A percentile compares a stretch with the other conserved stretches of the same genome.
Conservation (phyloP, 2,329 filamentous ascomycete genomes). For the Didymella pomorum region DNA sequence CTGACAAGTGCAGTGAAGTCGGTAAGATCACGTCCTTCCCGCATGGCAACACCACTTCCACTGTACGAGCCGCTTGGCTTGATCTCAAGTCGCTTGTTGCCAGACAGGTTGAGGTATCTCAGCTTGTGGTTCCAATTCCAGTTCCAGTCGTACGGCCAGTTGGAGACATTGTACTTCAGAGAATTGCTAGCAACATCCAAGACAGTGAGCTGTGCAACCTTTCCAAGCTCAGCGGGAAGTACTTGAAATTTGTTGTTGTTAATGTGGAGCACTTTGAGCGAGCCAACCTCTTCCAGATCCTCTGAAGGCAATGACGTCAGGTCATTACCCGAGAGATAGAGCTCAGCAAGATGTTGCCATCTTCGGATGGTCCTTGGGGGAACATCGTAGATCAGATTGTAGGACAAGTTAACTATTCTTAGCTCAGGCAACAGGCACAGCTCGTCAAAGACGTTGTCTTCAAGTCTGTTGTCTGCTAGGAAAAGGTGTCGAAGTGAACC, state of each 20-base stretch:
- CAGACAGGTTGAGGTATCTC: constrained; percentile 93
- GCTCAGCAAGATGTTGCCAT: constrained; percentile 88
- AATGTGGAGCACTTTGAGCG: constrained; percentile 89
- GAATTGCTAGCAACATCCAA: constrained; percentile 95
- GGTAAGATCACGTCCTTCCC: constrained; percentile 75
- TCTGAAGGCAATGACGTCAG: constrained; percentile 90
- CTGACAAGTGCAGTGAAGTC: constrained; percentile 88
- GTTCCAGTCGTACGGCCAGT: constrained; percentile 99
- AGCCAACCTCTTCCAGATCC: constrained; percentile 88
- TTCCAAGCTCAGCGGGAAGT: constrained; percentile 90
- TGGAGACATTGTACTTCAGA: constrained; percentile 98
- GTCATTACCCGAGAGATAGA: constrained; percentile 95
- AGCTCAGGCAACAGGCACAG: constrained; percentile 83
- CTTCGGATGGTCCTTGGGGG: constrained; percentile 86
- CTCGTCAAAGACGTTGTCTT: constrained; percentile 95
- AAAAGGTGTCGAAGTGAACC: constrained; percentile 84
- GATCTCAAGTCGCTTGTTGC: constrained; percentile 96
- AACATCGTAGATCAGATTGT: constrained; percentile 93
- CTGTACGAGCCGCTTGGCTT: constrained; percentile 69
- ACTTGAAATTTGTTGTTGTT: constrained; percentile 99
- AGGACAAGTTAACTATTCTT: constrained; percentile 89
- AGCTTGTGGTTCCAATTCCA: constrained; percentile 98
- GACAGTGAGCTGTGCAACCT: constrained; percentile 89
- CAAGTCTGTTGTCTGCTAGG: constrained; percentile 90
- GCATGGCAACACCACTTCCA: constrained; percentile 54